phyloP scores from a whole-genome alignment of 2,329 filamentous ascomycete genomes.

The Cadophora sp. region DNA sequence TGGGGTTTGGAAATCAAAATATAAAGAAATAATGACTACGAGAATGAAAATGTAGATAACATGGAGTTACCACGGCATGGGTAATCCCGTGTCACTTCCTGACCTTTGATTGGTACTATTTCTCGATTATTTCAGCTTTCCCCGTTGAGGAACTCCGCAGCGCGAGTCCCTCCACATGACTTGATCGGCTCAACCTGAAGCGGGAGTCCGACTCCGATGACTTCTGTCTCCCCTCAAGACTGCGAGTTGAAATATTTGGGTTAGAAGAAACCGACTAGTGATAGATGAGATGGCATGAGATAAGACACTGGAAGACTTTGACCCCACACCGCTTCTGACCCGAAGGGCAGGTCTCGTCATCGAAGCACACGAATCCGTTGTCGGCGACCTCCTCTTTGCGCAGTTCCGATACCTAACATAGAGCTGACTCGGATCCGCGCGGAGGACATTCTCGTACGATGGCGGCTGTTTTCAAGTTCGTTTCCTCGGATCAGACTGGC shows the following conservation, averaged over 20 bases:
- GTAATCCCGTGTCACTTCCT: no score
- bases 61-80: no score
- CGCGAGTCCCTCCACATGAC: not conserved
- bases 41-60: no score
- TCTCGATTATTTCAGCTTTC: no score
- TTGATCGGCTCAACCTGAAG: not conserved
- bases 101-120: no score
- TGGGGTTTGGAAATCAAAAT: constrained; percentile 24
- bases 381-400: not conserved
- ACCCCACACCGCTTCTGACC: not conserved
- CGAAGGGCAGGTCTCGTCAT: no score
- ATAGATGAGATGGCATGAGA: not conserved
- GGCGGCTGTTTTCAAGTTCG: constrained; percentile 58
- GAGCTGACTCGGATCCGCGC: no score
- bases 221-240: not conserved
- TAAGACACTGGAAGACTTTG: not conserved
- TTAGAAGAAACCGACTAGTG: not conserved
- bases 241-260: not conserved
- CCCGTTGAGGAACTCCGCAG: not conserved
- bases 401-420: not conserved
- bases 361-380: not conserved
- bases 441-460: not conserved
- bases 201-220: not conserved
- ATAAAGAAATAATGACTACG: no score
- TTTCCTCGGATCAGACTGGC: constrained; percentile 58